Base-by-base conservation (phyloP, 2,329 filamentous ascomycete species). In the Sclerotinia trifoliorum region DNA sequence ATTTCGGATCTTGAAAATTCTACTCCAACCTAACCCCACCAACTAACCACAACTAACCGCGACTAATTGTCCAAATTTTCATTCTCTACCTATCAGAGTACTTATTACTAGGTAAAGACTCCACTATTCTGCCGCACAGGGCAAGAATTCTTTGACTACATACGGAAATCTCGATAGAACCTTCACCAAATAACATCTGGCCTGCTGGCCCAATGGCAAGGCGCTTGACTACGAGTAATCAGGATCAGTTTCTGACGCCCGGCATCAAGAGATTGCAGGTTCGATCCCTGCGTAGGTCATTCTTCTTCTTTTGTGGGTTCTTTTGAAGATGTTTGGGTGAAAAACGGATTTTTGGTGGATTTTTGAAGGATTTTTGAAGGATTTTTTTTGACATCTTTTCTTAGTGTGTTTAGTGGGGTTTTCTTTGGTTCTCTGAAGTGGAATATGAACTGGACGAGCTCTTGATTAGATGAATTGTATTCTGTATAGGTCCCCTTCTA, bases 181-280 rank as follows among this genome's bases (percentile, higher is more conserved):
- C 0, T 24, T 1, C 21, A 56, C 15, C 21, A 39, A 56, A 24
- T 11, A 32, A 56, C 5, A 42, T 15, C 51, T 42, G 66, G 66
- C 66, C 66, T 68, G 60, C 66, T 68, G 66, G 66, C 66, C 66
- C 60, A 68, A 68, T 68, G 66, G 66, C 60, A 68, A 68, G 66
- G 66, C 66, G 66, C 60, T 68, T 68, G 66, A 68, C 66, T 68
- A 68, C 66, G 66, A 68, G 8, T 29, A n/a, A 0, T 2, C 10
- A 32, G 26, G 21, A 11, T 10, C 13, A 0, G 0, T 10, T 19
- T 19, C 52, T 6, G 8, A n/a, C 11, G 32, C 3, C 32, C 7
- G 57, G 3, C 1, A 42, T 67, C 80, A 80, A 80, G 78, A 81
- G 80, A 80, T 81, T 81, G 79, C 77, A 79, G 79, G 80, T 81